Evolutionary conservation across 129 eudicot species (phyloP).

Genomic region (Silybum marianum): DNA sequence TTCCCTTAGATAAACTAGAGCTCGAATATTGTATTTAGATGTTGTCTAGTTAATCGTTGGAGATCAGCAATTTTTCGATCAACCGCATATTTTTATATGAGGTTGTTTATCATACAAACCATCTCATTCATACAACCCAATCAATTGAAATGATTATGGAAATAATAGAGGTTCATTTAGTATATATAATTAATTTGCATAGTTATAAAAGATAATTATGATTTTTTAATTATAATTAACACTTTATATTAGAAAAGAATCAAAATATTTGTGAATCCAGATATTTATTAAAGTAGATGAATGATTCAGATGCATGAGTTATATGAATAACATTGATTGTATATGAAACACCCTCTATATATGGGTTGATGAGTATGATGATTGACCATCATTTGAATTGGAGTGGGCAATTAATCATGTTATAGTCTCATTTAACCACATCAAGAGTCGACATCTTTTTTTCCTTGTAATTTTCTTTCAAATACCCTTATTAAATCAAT

Average conservation of each 20-base stretch:
- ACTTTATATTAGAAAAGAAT: too few species aligned
- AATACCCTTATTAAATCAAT: background rate
- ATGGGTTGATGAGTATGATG: constrained; percentile 21
- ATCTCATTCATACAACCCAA: too few species aligned
- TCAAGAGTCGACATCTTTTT: constrained; percentile 6
- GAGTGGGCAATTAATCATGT: constrained; percentile 28
- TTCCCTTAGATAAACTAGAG: background rate
- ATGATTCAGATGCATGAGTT: too few species aligned
- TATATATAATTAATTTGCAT: too few species aligned
- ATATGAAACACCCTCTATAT: background rate
- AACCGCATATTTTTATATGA: background rate
- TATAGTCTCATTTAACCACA: constrained; percentile 23
- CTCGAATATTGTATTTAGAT: background rate
- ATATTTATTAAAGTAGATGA: too few species aligned
- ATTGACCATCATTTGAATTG: constrained; percentile 25
- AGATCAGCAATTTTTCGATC: background rate
- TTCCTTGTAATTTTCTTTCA: background rate
- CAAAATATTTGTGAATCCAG: too few species aligned
- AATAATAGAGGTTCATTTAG: too few species aligned
- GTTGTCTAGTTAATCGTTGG: background rate
- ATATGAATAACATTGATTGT: too few species aligned
- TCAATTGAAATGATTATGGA: too few species aligned
- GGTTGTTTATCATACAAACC: too few species aligned
- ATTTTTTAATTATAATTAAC: too few species aligned
- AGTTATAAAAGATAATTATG: too few species aligned